Evolutionary conservation across 2,329 filamentous ascomycete species (phyloP).

Genomic region (Beauveria caledonica): DNA sequence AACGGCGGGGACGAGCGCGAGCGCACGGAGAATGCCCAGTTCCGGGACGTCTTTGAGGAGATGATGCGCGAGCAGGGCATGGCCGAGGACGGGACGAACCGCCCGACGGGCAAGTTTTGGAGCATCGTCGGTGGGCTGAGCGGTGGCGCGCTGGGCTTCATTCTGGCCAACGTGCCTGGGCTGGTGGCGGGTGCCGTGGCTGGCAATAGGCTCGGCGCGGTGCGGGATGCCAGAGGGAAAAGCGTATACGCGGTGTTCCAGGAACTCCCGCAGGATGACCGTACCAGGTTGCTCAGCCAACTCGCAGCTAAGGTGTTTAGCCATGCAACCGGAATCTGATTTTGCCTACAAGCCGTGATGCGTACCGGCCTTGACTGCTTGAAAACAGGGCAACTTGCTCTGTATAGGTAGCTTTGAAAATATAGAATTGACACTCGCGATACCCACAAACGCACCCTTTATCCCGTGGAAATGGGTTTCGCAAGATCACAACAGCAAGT

Average conservation of each 20-base stretch:
- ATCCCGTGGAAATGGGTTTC: background rate
- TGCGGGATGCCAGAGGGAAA: slow-evolving; percentile 86
- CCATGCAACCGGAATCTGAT: slow-evolving; percentile 56
- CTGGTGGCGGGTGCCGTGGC: slow-evolving; percentile 84
- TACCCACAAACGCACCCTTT: background rate
- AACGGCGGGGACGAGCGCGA: slow-evolving; percentile 36
- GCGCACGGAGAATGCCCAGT: slow-evolving; percentile 67
- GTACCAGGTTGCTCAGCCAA: slow-evolving; percentile 72
- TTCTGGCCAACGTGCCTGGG: slow-evolving; percentile 86
- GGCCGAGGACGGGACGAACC: slow-evolving; percentile 57
- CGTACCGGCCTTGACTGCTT: too few species aligned
- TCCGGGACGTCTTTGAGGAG: slow-evolving; percentile 80
- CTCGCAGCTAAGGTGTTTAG: slow-evolving; percentile 82
- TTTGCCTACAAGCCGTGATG: background rate
- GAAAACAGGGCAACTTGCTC: background rate
- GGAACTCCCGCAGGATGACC: slow-evolving; percentile 76
- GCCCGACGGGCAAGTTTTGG: slow-evolving; percentile 73
- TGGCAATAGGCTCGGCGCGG: slow-evolving; percentile 82
- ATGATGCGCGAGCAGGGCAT: slow-evolving; percentile 83
- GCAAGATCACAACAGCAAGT: too few species aligned
- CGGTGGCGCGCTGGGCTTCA: slow-evolving; percentile 88
- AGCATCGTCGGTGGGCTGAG: slow-evolving; percentile 74
- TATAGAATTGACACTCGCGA: slow-evolving; percentile 3
- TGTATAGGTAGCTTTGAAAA: background rate
- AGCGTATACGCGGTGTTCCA: slow-evolving; percentile 90